A percentile compares a stretch with the other conserved stretches of the same genome.
Evolutionary conservation across 1,284 basidiomycete genomes (phyloP).

Genomic region (Ganoderma sinense): DNA sequence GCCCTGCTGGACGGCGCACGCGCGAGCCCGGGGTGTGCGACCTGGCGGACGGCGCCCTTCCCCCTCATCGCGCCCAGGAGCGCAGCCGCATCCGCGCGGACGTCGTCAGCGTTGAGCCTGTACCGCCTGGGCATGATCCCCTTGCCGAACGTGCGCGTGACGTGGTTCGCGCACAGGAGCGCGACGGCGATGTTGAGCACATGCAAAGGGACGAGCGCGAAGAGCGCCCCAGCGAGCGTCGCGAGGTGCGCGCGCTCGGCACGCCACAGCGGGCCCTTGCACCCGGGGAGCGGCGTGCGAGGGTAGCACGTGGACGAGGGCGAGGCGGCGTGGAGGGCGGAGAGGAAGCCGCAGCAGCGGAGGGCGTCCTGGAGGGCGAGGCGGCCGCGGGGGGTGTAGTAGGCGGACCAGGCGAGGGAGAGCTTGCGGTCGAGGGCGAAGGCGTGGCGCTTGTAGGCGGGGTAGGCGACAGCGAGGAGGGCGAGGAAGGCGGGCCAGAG

Average conservation of each 20-base stretch:
- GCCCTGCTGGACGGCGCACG: conserved; percentile 28
- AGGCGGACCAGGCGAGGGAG: conserved; percentile 75
- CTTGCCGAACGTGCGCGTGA: conserved; percentile 75
- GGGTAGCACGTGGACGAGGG: conserved; percentile 71
- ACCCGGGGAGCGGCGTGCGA: conserved; percentile 72
- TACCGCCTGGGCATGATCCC: conserved; percentile 75
- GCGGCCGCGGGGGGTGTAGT: conserved; percentile 65
- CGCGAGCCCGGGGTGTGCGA: conserved; percentile 30
- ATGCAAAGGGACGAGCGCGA: conserved; percentile 72
- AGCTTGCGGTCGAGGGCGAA: conserved; percentile 80
- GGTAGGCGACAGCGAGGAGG: conserved; percentile 73
- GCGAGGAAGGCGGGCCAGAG: conserved; percentile 75
- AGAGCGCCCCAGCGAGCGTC: conserved; percentile 65
- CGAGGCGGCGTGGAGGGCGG: conserved; percentile 68
- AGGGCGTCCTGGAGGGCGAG: conserved; percentile 73
- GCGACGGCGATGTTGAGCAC: conserved; percentile 68
- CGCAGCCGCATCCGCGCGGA: conserved; percentile 38
- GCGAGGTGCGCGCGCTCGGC: conserved; percentile 66
- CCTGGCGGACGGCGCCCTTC: conserved; percentile 21
- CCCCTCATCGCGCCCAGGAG: conserved; percentile 28
- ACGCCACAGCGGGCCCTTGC: conserved; percentile 68
- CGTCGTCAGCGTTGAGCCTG: conserved; percentile 51
- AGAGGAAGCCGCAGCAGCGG: conserved; percentile 78
- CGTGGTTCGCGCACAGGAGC: conserved; percentile 77
- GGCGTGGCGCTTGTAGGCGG: conserved; percentile 71